Evolutionary conservation across 345 rosid genomes (phyloP), one percentile per base, ranked within the genome.

Genomic region (Populus deltoides): DNA sequence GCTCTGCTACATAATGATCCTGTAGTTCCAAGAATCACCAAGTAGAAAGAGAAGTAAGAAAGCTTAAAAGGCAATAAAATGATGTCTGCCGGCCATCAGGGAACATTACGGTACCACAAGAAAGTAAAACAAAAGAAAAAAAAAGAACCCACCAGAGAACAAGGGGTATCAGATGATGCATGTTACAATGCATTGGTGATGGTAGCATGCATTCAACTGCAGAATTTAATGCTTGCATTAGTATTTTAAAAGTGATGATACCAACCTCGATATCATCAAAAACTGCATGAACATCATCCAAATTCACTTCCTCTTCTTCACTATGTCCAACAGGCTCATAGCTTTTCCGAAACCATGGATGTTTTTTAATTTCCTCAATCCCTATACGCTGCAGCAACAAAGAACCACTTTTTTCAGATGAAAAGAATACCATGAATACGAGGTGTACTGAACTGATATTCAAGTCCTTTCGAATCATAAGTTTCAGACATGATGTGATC

Each of bases 221-320:
- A 53, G 57, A 49, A 74, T 22, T 57, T 18, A 22, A 39, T 62
- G 53, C 61, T 51, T 73, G 69, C 53, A 63, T 9, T 67, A 75
- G 33, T 79, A 72, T 18, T 72, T 45, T 68, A 18, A 59, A 59
- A 74, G 62, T 75, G 73, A 77, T 12, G 49, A 69, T 2, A 77
- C 90, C 20, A 80, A 91, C 98, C 98, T 96, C 93, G 71, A 91
- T 92, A 80, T 90, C 93, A 59, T 89, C 88, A 81, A 96, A 96
- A 80, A 90, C 99, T 39, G 94, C 97, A 77, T 78, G 74, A 73
- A 93, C 83, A 72, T 91, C 97, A 81, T 92, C 94, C 87, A 92
- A 79, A 86, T 88, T 89, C 78, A 92, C 97, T 85, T 86, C 87
- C 71, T 83, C 90, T 36, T 84, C 90, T 76, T 86, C 90, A 25